These are phyloP conservation scores for Hibiscus tridactylites DNA, from an alignment of 345 rosid genomes.

Conservation along the genomic window DNA sequence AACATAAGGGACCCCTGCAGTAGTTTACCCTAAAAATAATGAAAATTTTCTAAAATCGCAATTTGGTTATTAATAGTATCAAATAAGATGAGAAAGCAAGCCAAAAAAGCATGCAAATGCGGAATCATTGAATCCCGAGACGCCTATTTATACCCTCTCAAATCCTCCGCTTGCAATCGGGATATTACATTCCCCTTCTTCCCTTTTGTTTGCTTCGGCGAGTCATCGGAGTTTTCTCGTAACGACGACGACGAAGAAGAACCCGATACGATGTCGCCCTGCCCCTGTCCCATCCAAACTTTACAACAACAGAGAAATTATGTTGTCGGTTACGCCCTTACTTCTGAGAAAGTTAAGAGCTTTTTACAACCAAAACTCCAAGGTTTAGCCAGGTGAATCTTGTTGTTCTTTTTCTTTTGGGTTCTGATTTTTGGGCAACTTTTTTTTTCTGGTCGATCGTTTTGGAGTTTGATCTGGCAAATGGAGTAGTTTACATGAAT, in stretches of 20 bases:
- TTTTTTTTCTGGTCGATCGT: conserved; percentile 8
- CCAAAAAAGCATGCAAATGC: background rate
- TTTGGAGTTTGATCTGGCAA: background rate
- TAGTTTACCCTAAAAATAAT: too few relatives aligned
- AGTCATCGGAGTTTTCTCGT: conserved; percentile 14
- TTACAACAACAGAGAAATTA: conserved; percentile 25
- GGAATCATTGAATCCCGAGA: background rate
- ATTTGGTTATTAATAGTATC: too few relatives aligned
- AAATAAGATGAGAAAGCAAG: too few relatives aligned
- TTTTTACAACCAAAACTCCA: conserved; percentile 66
- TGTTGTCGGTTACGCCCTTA: conserved; percentile 73
- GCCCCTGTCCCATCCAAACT: conserved; percentile 8
- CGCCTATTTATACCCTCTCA: background rate
- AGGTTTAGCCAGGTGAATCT: conserved; percentile 55
- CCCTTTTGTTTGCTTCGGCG: background rate
- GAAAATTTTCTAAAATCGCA: too few relatives aligned
- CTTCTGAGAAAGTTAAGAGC: conserved; percentile 72
- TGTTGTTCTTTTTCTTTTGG: background rate
- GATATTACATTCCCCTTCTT: background rate
- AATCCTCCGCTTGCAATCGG: background rate
- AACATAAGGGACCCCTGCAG: too few relatives aligned
- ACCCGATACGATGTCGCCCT: conserved; percentile 13
- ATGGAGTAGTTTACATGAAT: background rate
- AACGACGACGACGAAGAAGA: conserved; percentile 9
- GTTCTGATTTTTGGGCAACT: background rate